phyloP scores from a whole-genome alignment of 1,139 yeast genomes.

The Scheffersomyces stambukii region DNA sequence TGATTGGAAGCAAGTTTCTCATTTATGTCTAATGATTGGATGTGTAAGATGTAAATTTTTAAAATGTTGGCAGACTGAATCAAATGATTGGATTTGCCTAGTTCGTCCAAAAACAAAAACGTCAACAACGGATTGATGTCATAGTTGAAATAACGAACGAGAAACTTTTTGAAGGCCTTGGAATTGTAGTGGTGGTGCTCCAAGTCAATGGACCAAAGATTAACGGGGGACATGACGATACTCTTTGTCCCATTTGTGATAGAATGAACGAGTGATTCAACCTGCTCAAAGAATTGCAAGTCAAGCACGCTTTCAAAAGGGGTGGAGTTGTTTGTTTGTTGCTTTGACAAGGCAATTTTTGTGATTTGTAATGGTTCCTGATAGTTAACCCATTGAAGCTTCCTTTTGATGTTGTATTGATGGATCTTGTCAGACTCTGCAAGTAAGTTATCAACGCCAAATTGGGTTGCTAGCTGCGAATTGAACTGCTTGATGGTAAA shows the following conservation, averaged over 20 bases:
- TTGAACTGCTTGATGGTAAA: conserved; percentile 16
- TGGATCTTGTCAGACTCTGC: no score
- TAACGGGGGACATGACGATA: background rate
- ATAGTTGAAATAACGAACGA: conserved; percentile 24
- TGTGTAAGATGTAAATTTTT: conserved; percentile 29
- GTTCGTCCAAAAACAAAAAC: conserved; percentile 34
- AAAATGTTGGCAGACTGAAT: conserved; percentile 42
- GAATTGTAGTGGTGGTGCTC: background rate
- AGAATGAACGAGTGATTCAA: conserved; percentile 4
- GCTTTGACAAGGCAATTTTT: no score
- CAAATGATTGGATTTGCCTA: conserved; percentile 46
- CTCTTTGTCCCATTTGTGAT: conserved; percentile 2
- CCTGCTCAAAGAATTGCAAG: no score
- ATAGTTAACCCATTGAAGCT: no score
- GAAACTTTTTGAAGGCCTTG: conserved; percentile 6
- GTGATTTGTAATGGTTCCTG: no score
- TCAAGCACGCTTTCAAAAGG: no score
- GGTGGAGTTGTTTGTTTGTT: no score
- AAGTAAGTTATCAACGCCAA: no score
- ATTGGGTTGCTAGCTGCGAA: no score
- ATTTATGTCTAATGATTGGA: no score
- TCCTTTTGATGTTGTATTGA: no score
- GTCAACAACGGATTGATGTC: conserved; percentile 17
- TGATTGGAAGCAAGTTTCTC: no score
- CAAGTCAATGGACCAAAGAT: background rate